Conservation (phyloP, 2,329 filamentous ascomycete species). For the Thelonectria rubi region DNA sequence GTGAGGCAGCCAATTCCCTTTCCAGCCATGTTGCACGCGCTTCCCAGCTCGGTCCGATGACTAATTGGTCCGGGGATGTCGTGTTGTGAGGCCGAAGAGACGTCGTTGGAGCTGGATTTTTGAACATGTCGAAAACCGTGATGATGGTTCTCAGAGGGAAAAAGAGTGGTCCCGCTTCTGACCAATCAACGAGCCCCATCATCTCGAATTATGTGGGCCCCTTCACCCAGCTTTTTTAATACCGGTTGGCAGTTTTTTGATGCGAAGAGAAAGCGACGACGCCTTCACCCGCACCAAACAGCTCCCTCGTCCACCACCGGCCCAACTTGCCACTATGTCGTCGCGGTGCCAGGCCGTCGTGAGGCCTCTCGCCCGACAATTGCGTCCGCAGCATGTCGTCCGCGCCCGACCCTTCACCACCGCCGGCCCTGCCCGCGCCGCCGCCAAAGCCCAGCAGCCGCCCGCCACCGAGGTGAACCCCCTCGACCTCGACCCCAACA, state of each 20-base stretch:
- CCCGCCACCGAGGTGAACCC: conserved; percentile 45
- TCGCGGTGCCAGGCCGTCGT: conserved; percentile 67
- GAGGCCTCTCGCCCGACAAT: conserved; percentile 64
- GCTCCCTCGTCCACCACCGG: conserved; percentile 27
- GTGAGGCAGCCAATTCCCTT: conserved; percentile 60
- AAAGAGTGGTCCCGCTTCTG: conserved; percentile 42
- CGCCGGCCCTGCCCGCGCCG: conserved; percentile 43
- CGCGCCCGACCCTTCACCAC: conserved; percentile 50
- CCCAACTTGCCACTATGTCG: conserved; percentile 61
- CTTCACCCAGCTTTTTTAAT: conserved; percentile 44
- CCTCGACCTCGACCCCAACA: conserved; percentile 69
- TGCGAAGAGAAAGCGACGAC: background rate
- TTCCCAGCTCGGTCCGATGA: conserved; percentile 2
- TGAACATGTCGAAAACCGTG: conserved; percentile 40
- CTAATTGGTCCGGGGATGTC: conserved; percentile 4
- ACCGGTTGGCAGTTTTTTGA: conserved; percentile 20
- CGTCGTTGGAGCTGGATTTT: conserved; percentile 5
- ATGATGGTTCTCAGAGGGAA: conserved; percentile 18
- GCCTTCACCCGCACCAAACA: conserved; percentile 8
- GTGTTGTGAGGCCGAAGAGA: background rate
- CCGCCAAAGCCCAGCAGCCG: conserved; percentile 44
- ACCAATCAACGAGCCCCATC: conserved; percentile 32
- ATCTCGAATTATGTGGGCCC: conserved; percentile 41
- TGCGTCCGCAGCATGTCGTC: conserved; percentile 53
- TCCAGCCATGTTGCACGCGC: conserved; percentile 51